phyloP scores from a whole-genome alignment of 2,329 filamentous ascomycete species.

The Ramularia collo-cygni region DNA sequence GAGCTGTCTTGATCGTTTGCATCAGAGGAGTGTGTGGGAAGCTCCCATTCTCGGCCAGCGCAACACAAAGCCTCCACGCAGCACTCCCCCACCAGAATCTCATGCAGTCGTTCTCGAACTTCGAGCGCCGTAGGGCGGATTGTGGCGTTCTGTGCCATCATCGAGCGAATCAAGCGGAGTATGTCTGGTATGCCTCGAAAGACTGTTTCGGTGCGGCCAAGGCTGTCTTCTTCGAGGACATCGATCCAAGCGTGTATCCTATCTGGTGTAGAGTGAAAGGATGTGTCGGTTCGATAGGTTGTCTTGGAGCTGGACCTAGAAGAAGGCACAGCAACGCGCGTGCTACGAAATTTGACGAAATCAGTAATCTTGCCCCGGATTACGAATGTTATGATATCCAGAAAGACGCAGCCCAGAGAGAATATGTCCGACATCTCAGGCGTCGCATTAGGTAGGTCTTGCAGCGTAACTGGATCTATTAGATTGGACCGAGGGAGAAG shows the following conservation, averaged over 20 bases:
- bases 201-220: constrained; percentile 24
- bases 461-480: constrained; percentile 38
- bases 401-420: constrained; percentile 64
- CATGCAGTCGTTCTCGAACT: constrained; percentile 33
- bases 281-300: constrained; percentile 47
- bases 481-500: constrained; percentile 27
- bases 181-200: constrained; percentile 36
- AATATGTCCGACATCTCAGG: constrained; percentile 58
- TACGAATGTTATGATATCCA: constrained; percentile 64
- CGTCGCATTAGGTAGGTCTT: constrained; percentile 30
- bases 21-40: constrained; percentile 3
- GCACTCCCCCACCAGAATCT: constrained; percentile 23
- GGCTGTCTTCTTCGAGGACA: constrained; percentile 29
- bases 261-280: constrained; percentile 64
- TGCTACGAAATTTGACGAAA: constrained; percentile 59
- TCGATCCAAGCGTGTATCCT: constrained; percentile 66
- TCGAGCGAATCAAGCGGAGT: constrained; percentile 35
- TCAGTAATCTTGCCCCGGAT: constrained; percentile 60
- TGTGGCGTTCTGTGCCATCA: constrained; percentile 36
- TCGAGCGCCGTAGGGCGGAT: constrained; percentile 36
- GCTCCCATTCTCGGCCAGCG: constrained; percentile 22
- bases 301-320: constrained; percentile 11
- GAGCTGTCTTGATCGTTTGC: constrained; percentile 7
- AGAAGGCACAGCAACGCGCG: constrained; percentile 45
- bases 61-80: constrained; percentile 28